These are phyloP conservation scores for Ricinus communis DNA, from an alignment of 345 rosid genomes.

Conservation along the genomic window DNA sequence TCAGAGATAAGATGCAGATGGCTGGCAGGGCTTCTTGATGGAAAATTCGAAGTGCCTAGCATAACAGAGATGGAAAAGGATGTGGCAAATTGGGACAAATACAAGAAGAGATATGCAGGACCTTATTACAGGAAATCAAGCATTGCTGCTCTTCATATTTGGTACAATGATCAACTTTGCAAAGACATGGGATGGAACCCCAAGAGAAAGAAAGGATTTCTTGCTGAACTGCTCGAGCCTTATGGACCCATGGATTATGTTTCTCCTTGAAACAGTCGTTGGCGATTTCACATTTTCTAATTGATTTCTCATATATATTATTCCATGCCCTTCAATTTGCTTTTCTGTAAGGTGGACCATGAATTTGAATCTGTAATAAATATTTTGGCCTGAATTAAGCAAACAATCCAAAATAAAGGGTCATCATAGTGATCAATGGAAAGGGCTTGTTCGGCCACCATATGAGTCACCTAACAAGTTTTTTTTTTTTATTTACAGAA, in stretches of 20 bases:
- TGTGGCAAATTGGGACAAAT: conserved; percentile 26
- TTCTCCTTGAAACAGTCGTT: conserved; percentile 11
- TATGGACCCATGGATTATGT: conserved; percentile 43
- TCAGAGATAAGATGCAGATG: conserved; percentile 44
- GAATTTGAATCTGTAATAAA: too few relatives aligned
- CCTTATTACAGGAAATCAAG: conserved; percentile 31
- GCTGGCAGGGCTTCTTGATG: conserved; percentile 39
- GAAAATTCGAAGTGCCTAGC: conserved; percentile 35
- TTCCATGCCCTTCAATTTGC: too few relatives aligned
- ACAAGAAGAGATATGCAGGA: conserved; percentile 30
- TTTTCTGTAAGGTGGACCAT: too few relatives aligned
- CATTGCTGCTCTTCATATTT: conserved; percentile 36
- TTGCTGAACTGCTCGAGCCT: conserved; percentile 42
- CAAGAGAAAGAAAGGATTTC: conserved; percentile 33
- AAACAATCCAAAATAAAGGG: too few relatives aligned
- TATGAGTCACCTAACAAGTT: too few relatives aligned
- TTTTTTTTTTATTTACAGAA: too few relatives aligned
- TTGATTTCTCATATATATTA: too few relatives aligned
- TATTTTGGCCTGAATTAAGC: too few relatives aligned
- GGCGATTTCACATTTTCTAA: too few relatives aligned
- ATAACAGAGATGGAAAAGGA: conserved; percentile 42
- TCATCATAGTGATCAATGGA: too few relatives aligned
- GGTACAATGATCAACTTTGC: conserved; percentile 45
- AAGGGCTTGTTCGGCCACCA: too few relatives aligned
- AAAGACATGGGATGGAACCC: conserved; percentile 47